Evolutionary conservation across 2,329 filamentous ascomycete species (phyloP).

Genomic region (Fusarium nelsonii): DNA sequence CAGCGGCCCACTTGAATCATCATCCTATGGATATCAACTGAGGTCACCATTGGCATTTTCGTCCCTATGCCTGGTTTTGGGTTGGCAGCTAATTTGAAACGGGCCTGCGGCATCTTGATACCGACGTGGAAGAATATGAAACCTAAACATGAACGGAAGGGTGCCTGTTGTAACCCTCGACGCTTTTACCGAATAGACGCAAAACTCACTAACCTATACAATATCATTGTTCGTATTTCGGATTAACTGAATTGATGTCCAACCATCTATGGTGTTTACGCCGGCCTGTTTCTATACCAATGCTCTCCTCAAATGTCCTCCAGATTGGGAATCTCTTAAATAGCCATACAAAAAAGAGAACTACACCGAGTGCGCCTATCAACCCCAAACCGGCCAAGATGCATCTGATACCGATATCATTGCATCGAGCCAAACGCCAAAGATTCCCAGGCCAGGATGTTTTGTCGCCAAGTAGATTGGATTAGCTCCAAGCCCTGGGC

Average conservation of each 20-base stretch:
- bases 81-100: neutral
- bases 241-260: neutral
- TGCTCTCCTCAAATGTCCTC: conserved; percentile 12
- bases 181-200: neutral
- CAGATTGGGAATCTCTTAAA: neutral
- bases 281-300: conserved; percentile 22
- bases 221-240: neutral
- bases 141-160: neutral
- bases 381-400: conserved; percentile 34
- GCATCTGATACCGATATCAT: conserved; percentile 8
- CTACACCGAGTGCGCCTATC: conserved; percentile 37
- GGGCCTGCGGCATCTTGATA: neutral
- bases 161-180: neutral
- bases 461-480: neutral
- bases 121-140: neutral
- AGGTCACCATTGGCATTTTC: neutral
- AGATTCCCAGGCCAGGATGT: conserved; percentile 1
- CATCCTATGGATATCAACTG: neutral
- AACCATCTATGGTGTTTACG: conserved; percentile 25
- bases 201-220: neutral
- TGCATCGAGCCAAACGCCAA: conserved; percentile 12
- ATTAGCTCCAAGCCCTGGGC: conserved; percentile 44
- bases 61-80: neutral
- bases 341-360: conserved; percentile 13
- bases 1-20: neutral